Conservation (phyloP, 345 rosid genomes). For the Murraya paniculata region DNA sequence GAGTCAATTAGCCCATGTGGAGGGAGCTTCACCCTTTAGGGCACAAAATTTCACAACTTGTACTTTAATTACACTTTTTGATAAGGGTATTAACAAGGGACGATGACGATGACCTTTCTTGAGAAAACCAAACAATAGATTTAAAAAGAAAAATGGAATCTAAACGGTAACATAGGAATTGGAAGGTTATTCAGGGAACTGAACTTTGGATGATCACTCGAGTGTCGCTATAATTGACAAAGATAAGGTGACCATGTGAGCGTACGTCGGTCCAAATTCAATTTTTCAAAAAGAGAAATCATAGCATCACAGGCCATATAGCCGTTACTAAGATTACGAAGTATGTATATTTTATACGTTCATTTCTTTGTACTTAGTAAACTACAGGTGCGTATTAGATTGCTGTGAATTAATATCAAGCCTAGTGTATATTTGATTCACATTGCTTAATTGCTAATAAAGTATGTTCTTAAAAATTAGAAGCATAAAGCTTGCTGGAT, state of each 20-base stretch:
- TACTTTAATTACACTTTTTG: neutral
- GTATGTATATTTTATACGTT: too few species aligned
- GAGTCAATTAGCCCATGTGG: neutral
- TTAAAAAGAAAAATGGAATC: neutral
- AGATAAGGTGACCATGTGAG: slow-evolving; percentile 6
- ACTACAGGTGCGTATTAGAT: too few species aligned
- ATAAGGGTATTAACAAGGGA: neutral
- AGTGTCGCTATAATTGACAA: slow-evolving; percentile 4
- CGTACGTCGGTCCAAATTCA: slow-evolving; percentile 9
- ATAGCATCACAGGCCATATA: slow-evolving; percentile 17
- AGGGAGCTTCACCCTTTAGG: neutral
- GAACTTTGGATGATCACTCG: neutral
- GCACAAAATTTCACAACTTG: neutral
- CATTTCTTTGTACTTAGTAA: neutral
- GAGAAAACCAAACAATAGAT: neutral
- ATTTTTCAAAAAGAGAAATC: neutral
- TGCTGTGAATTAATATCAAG: too few species aligned
- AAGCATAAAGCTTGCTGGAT: too few species aligned
- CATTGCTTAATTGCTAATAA: too few species aligned
- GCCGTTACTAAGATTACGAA: slow-evolving; percentile 29
- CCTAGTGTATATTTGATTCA: too few species aligned
- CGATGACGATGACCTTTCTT: neutral
- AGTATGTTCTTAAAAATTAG: too few species aligned
- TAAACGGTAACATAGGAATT: neutral
- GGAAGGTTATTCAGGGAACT: neutral